Conservation (phyloP, 768 basidiomycete species). For the Suillus cothurnatus region DNA sequence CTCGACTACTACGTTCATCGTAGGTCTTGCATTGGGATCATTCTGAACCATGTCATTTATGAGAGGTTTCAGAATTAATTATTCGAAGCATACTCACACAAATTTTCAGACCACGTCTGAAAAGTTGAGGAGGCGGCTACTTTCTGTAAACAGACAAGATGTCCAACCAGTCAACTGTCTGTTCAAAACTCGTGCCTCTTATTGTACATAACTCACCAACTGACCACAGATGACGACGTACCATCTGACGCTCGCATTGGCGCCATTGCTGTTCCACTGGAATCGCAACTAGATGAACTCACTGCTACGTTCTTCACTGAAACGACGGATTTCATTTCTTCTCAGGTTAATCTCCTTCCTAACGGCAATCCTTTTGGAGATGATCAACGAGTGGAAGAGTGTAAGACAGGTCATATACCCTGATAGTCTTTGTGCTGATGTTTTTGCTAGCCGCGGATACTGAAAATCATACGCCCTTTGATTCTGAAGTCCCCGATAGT, state of each 20-base stretch:
- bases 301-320: neutral
- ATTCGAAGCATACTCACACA: no score
- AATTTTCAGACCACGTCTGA: conserved; percentile 2
- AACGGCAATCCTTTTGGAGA: conserved; percentile 3
- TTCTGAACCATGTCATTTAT: conserved; percentile 24
- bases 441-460: no score
- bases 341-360: neutral
- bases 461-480: neutral
- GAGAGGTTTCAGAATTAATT: conserved; percentile 23
- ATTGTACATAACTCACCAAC: no score
- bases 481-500: neutral
- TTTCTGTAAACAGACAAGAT: neutral
- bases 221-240: neutral
- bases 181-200: neutral
- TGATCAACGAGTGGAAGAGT: neutral
- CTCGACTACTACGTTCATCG: conserved; percentile 22
- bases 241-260: neutral
- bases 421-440: no score
- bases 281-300: conserved; percentile 10
- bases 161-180: neutral
- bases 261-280: conserved; percentile 9
- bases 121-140: neutral
- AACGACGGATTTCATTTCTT: neutral
- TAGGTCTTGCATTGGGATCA: conserved; percentile 24
- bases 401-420: no score